Conservation (phyloP, 2,329 filamentous ascomycete genomes). For the Triangularia verruculosa region DNA sequence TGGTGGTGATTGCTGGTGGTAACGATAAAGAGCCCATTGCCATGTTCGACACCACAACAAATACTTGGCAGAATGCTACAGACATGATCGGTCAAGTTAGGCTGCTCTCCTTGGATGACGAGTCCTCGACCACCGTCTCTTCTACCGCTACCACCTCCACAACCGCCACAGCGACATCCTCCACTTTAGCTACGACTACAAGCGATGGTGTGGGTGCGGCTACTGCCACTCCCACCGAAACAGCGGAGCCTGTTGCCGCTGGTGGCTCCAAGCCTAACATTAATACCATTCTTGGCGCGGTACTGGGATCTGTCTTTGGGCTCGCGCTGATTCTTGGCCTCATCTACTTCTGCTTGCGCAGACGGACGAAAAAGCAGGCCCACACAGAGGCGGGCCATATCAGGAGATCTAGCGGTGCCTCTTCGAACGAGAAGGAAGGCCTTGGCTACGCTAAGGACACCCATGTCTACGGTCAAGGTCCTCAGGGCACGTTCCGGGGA, state of each 20-base stretch:
- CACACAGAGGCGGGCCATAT: conserved; percentile 47
- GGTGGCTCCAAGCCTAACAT: conserved; percentile 22
- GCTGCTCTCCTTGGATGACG: conserved; percentile 34
- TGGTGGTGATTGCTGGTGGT: conserved; percentile 78
- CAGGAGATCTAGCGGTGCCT: conserved; percentile 41
- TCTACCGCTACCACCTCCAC: conserved; percentile 27
- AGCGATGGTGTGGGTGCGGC: conserved; percentile 29
- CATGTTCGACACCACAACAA: conserved; percentile 73
- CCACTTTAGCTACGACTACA: conserved; percentile 28
- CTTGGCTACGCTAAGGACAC: conserved; percentile 47
- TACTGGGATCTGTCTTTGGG: conserved; percentile 77
- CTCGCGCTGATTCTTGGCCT: conserved; percentile 67
- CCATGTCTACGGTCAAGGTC: conserved; percentile 34
- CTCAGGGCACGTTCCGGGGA: conserved; percentile 43
- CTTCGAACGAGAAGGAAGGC: conserved; percentile 57
- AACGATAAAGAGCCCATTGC: conserved; percentile 63
- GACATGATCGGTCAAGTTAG: conserved; percentile 55
- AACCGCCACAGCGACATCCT: conserved; percentile 27
- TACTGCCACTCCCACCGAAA: conserved; percentile 23
- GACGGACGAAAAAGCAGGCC: conserved; percentile 55
- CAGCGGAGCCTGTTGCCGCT: conserved; percentile 4
- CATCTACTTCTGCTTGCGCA: conserved; percentile 66
- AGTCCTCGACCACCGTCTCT: conserved; percentile 33
- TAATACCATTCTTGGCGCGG: conserved; percentile 71
- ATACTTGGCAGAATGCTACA: conserved; percentile 74